Evolutionary conservation across 2,329 filamentous ascomycete genomes (phyloP).

Genomic region (Myriosclerotinia duriaeana): DNA sequence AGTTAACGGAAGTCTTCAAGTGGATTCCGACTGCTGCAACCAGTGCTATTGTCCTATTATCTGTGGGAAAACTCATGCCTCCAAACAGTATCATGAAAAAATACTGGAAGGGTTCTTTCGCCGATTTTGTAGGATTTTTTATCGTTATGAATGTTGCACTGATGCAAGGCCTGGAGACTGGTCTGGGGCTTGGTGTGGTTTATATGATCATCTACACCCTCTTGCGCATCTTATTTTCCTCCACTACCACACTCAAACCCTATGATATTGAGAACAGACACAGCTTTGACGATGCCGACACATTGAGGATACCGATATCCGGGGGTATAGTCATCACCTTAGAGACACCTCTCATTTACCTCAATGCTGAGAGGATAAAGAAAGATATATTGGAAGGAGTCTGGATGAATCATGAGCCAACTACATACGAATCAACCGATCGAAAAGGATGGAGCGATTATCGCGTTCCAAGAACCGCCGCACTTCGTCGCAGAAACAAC

Average conservation of each 20-base stretch:
- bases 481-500: slow-evolving; percentile 8
- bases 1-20: slow-evolving; percentile 59
- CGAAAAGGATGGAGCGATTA: slow-evolving; percentile 8
- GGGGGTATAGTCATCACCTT: neutral
- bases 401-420: slow-evolving; percentile 9
- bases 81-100: neutral
- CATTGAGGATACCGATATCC: neutral
- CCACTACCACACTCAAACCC: neutral
- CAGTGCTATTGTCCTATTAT: slow-evolving; percentile 56
- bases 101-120: slow-evolving; percentile 52
- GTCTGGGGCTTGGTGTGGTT: neutral
- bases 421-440: neutral
- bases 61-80: neutral
- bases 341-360: slow-evolving; percentile 5
- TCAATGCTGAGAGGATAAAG: slow-evolving; percentile 15
- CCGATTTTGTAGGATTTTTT: slow-evolving; percentile 57
- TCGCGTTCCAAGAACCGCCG: slow-evolving; percentile 4
- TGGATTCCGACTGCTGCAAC: slow-evolving; percentile 68
- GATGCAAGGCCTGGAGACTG: neutral
- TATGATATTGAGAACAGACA: slow-evolving; percentile 8
- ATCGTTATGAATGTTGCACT: slow-evolving; percentile 13
- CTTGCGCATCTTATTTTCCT: slow-evolving; percentile 8
- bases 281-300: neutral
- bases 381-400: slow-evolving; percentile 12
- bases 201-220: slow-evolving; percentile 16